Evolutionary conservation across 148 eudicot genomes (phyloP), one percentile per base, ranked within the genome.

Genomic region (Camellia granthamiana): DNA sequence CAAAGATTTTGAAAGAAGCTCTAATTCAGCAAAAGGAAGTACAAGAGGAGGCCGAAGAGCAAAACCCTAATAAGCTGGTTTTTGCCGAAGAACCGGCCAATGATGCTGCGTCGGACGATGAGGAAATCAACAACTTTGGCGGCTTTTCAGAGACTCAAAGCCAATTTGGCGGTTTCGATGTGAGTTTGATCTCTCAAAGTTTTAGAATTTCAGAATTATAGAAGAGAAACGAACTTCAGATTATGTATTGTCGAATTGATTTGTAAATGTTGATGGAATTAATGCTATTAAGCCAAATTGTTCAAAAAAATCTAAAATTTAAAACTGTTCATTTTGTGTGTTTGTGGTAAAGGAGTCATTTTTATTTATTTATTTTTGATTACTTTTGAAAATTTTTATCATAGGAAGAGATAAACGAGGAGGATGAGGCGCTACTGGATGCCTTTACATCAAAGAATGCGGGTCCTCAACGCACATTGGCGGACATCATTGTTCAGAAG

Each of bases 1-100:
- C 91, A 11, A 96, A 90, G 84, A 93, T 96, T 46, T 81, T 96
- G 60, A 90, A 80, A 62, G 97, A 92, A 84, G 99, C 99, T 4
- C 75, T 85, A 2, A 69, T 86, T 47, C 99, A 96, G 88, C 98
- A 93, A 83, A 93, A 87, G 82, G 98, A 95, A 69, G 82, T 95
- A 38, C 84, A 90, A 61, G 92, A 90, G 63, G 99, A 93, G 82
- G 85, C 82, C 12, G 89, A 86, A 5, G 85, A 72, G 61, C 74
- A 78, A 42, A 83, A 88, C 41, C 84, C 83, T 60, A 76, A 46
- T 16, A 9, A 67, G 7, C 21, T 83, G 7, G 85, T 77, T 0
- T 84, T 88, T 73, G 43, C 84, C 15, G 63, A 85, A 16, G 78
- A 85, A 7, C 59, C 66, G 2, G 69, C 52, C 7, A 71, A 44